Base-by-base conservation (phyloP, 2,329 filamentous ascomycete species). In the Talaromyces sp. region DNA sequence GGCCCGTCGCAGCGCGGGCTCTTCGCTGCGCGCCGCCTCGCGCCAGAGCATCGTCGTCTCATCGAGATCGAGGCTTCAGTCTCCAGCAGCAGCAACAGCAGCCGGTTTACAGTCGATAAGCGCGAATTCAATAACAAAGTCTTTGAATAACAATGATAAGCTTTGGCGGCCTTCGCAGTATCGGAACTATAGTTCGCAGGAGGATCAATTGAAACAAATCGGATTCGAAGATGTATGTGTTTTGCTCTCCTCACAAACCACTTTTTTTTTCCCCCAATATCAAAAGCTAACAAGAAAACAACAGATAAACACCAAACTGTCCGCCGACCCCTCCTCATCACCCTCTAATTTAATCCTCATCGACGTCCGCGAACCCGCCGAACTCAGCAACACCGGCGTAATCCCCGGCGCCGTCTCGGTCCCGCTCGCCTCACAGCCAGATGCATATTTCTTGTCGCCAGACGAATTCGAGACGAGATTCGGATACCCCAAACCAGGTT, bases 361-460 rank as follows among this genome's bases (percentile, higher is more conserved):
- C 62, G 80, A 81, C 65, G 80, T 81, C 64, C 79, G 80, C 65
- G 79, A 81, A 71, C 79, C 80, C 59, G 66, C 70, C 63, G 78
- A 81, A 68, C 67, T 81, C n/a, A 64, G 65, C 57, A 67, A 73
- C 22, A 79, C 78, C 0, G 78, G 80, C 13, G 74, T 78, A 6
- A 97, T 99, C 71, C 95, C 95, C 0, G 84, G 84, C 53, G 87
- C 92, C 0, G 78, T 93, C 69, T 93, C 93, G 79, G 85, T 99
- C 55, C 93, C 95, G 57, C 82, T 98, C 65, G 84, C 82, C 8
- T 88, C 87, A 6, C 83, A 87, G 49, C 88, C 92, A 0, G 92
- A 97, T 74, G 88, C 88, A 62, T 87, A 96, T 70, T 89, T 92
- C 74, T 82, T 97, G 8, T 73, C 82, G 0, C 81, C 83, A 0